phyloP scores from a whole-genome alignment of 331 rosid species.

The Prunus yedoensis region DNA sequence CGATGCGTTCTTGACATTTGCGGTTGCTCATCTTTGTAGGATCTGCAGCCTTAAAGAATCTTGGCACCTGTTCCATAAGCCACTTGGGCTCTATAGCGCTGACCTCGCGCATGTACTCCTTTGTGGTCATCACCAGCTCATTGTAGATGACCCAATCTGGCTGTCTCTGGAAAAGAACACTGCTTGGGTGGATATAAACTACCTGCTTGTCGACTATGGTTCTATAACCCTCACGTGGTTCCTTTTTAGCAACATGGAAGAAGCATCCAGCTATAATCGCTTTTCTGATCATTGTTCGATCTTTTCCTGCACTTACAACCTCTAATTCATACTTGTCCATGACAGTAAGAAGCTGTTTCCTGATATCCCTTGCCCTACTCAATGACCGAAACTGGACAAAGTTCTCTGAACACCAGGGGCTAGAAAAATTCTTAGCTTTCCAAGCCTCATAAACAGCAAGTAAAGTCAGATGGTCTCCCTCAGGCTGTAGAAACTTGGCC shows the following conservation, averaged over 20 bases:
- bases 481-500: conserved; percentile 92
- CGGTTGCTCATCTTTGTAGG: conserved; percentile 90
- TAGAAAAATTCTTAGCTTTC: conserved; percentile 84
- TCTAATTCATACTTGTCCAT: conserved; percentile 92
- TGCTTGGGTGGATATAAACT: conserved; percentile 90
- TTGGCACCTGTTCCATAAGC: conserved; percentile 89
- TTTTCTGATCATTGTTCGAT: conserved; percentile 77
- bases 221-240: conserved; percentile 90
- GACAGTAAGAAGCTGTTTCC: conserved; percentile 84
- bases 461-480: conserved; percentile 92
- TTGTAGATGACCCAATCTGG: conserved; percentile 97
- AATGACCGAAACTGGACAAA: conserved; percentile 82
- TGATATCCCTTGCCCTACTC: conserved; percentile 86
- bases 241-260: conserved; percentile 83
- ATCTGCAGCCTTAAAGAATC: conserved; percentile 83
- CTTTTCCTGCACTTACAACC: conserved; percentile 79
- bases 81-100: conserved; percentile 84
- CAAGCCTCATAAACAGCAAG: conserved; percentile 92
- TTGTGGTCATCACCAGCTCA: conserved; percentile 92
- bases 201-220: conserved; percentile 90
- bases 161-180: conserved; percentile 86
- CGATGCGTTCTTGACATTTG: conserved; percentile 79
- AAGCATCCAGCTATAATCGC: conserved; percentile 90
- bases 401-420: conserved; percentile 93
- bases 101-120: conserved; percentile 95